Evolutionary conservation across 495 filamentous ascomycete species (phyloP).

Genomic region (Hyphodiscus hymeniophilus): DNA sequence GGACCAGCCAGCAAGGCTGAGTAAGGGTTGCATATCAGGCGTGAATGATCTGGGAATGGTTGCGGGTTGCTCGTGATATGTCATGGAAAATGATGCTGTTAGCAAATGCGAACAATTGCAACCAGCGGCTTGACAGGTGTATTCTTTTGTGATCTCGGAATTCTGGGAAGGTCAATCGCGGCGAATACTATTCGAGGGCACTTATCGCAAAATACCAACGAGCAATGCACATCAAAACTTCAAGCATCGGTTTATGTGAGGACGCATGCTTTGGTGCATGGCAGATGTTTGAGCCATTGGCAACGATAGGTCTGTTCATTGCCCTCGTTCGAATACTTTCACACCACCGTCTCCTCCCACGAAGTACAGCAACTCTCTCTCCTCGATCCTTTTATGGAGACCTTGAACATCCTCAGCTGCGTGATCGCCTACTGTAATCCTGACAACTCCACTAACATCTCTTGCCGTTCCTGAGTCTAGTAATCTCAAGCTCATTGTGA

Average conservation of each 20-base stretch:
- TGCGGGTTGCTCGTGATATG: conserved; percentile 21
- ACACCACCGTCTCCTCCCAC: conserved; percentile 71
- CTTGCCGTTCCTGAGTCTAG: conserved; percentile 78
- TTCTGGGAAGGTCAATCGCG: not conserved
- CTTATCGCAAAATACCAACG: not conserved
- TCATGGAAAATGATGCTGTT: conserved; percentile 17
- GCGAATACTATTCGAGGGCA: not conserved
- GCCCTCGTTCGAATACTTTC: conserved; percentile 71
- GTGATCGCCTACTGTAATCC: conserved; percentile 52
- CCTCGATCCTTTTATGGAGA: conserved; percentile 31
- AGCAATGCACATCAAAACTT: not conserved
- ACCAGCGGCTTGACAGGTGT: conserved; percentile 3
- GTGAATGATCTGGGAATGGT: conserved; percentile 19
- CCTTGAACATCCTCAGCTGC: conserved; percentile 10
- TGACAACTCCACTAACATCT: conserved; percentile 85
- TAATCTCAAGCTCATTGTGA: conserved; percentile 59
- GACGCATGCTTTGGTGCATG: too few relatives aligned
- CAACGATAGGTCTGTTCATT: conserved; percentile 12
- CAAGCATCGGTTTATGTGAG: too few relatives aligned
- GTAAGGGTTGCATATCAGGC: conserved; percentile 20
- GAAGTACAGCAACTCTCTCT: conserved; percentile 73
- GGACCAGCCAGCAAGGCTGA: conserved; percentile 39
- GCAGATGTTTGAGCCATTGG: too few relatives aligned
- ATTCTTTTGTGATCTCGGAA: not conserved
- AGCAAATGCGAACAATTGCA: conserved; percentile 25